Conservation (phyloP, 257 asterid species). For the Solanum habrochaites region DNA sequence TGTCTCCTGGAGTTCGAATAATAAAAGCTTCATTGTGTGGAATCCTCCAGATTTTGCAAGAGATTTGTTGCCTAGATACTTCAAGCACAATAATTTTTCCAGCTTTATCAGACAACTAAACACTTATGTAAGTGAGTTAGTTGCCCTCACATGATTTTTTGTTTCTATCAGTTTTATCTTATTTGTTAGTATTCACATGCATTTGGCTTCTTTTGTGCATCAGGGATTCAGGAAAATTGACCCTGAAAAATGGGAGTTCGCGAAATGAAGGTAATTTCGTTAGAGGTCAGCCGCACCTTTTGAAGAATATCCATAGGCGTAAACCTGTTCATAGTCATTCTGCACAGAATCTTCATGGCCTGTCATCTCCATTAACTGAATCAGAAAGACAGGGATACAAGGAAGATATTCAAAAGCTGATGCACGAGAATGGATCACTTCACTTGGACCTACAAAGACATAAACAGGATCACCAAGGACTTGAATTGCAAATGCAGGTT, state of each 20-base stretch:
- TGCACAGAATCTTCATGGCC: constrained; percentile 23
- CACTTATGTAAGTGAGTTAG: constrained; percentile 53
- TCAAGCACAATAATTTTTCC: constrained; percentile 88
- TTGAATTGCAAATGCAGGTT: constrained; percentile 28
- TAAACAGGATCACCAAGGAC: constrained; percentile 40
- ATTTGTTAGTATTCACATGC: not conserved
- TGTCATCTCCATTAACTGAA: constrained; percentile 37
- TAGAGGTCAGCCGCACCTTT: constrained; percentile 58
- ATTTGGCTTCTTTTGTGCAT: not conserved
- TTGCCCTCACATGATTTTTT: not conserved
- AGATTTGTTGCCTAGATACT: constrained; percentile 63
- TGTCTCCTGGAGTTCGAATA: constrained; percentile 71
- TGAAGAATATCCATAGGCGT: constrained; percentile 80
- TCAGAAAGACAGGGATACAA: constrained; percentile 54
- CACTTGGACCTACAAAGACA: constrained; percentile 34
- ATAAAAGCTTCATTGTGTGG: constrained; percentile 76
- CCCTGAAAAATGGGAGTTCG: constrained; percentile 92
- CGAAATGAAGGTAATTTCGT: constrained; percentile 63
- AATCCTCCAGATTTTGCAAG: constrained; percentile 65
- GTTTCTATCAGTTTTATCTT: not conserved
- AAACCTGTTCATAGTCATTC: constrained; percentile 97
- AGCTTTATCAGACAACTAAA: constrained; percentile 90
- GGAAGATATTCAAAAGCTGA: constrained; percentile 56
- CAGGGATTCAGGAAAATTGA: constrained; percentile 91
- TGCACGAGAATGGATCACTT: constrained; percentile 43